Conservation (phyloP, 179 eudicot species). For the Patellifolia procumbens region DNA sequence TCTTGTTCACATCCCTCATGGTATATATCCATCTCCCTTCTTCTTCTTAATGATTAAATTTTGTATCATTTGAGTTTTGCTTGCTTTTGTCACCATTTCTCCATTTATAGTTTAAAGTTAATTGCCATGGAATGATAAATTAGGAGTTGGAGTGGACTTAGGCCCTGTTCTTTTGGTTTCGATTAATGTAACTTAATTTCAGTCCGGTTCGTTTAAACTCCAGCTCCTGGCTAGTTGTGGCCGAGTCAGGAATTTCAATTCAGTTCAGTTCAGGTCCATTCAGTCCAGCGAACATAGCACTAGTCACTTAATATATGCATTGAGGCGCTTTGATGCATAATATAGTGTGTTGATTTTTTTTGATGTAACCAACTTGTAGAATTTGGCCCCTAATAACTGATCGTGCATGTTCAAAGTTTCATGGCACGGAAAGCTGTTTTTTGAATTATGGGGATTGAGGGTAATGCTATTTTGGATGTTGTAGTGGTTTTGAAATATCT, state of each 20-base stretch:
- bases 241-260: too few species aligned
- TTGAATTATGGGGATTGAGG: neutral
- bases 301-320: too few species aligned
- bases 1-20: slow-evolving; percentile 73
- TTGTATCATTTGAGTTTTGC: neutral
- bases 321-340: neutral
- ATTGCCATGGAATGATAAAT: too few species aligned
- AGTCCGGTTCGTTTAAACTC: too few species aligned
- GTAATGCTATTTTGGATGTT: neutral
- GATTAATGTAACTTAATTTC: too few species aligned
- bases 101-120: too few species aligned
- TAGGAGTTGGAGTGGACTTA: too few species aligned
- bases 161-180: too few species aligned
- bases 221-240: too few species aligned
- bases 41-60: neutral
- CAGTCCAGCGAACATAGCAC: too few species aligned
- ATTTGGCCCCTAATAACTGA: neutral
- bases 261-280: too few species aligned
- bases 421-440: neutral
- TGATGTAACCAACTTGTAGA: neutral
- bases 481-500: neutral
- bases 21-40: slow-evolving; percentile 33
- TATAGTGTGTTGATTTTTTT: neutral
- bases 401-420: neutral
- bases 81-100: neutral